A percentile compares a stretch with the other conserved stretches of the same genome.
Conservation (phyloP, 2,329 filamentous ascomycete genomes). For the Lachnellula cervina region DNA sequence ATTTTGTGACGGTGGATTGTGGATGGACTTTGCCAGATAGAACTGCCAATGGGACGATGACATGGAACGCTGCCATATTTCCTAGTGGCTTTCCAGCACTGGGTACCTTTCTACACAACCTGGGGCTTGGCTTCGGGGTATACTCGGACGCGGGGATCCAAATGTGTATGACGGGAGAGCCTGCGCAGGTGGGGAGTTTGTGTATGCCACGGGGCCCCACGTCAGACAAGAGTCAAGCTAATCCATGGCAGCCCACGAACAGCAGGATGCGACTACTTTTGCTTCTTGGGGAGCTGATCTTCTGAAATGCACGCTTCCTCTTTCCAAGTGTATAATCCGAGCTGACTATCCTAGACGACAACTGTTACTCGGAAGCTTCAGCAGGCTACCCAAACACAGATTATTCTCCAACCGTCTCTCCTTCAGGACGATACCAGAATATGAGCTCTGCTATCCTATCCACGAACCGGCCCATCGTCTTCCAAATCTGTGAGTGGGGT, state of each 20-base stretch:
- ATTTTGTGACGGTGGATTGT: conserved; percentile 46
- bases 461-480: conserved; percentile 31
- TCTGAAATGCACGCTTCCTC: conserved; percentile 37
- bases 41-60: conserved; percentile 34
- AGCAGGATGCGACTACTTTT: conserved; percentile 23
- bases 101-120: conserved; percentile 36
- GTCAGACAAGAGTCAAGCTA: background rate
- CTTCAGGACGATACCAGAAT: conserved; percentile 29
- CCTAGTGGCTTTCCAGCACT: conserved; percentile 39
- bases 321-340: conserved; percentile 8
- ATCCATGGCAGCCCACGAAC: conserved; percentile 20
- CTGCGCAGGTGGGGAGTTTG: conserved; percentile 23
- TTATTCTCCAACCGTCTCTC: conserved; percentile 33
- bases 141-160: conserved; percentile 37
- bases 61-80: conserved; percentile 39
- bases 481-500: conserved; percentile 40
- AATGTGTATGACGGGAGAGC: conserved; percentile 27
- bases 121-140: conserved; percentile 40
- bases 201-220: conserved; percentile 22
- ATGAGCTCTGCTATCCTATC: conserved; percentile 33
- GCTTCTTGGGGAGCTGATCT: conserved; percentile 33
- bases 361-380: conserved; percentile 34
- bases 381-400: conserved; percentile 32
- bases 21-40: conserved; percentile 40
- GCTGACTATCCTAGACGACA: conserved; percentile 28